A percentile compares a stretch with the other conserved stretches of the same genome.
Evolutionary conservation across 192 early-diverging fungal genomes (phyloP).

Genomic region (Coemansia sp.): DNA sequence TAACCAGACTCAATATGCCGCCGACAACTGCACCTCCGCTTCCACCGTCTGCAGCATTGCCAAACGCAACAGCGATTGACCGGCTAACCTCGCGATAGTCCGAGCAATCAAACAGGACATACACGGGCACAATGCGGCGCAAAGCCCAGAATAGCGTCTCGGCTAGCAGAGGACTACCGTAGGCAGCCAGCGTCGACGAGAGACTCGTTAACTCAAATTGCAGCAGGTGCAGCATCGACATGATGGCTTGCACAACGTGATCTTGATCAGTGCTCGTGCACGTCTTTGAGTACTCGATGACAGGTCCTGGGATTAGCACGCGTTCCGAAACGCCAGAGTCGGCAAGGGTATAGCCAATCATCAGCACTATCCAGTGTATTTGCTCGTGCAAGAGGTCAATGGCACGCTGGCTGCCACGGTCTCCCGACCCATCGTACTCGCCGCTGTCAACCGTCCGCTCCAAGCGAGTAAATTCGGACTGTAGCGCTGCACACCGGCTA

Average conservation of each 20-base stretch:
- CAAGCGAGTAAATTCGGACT: slow-evolving; percentile 21
- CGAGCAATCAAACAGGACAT: slow-evolving; percentile 30
- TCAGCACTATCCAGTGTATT: slow-evolving; percentile 43
- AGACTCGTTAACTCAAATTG: slow-evolving; percentile 40
- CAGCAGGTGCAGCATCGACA: slow-evolving; percentile 33
- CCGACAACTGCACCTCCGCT: slow-evolving; percentile 19
- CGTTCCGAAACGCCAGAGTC: slow-evolving; percentile 47
- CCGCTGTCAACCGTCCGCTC: slow-evolving; percentile 11
- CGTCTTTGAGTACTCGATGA: slow-evolving; percentile 23
- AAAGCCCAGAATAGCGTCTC: slow-evolving; percentile 49
- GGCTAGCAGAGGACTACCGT: slow-evolving; percentile 40
- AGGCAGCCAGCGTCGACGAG: slow-evolving; percentile 14
- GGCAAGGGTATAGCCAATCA: slow-evolving; percentile 40
- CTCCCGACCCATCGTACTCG: neutral
- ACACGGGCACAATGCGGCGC: slow-evolving; percentile 43
- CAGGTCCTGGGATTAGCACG: slow-evolving; percentile 33
- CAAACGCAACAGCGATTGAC: slow-evolving; percentile 35
- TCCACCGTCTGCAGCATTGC: slow-evolving; percentile 19
- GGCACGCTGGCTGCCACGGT: slow-evolving; percentile 17
- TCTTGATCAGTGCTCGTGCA: slow-evolving; percentile 21
- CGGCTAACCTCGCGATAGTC: slow-evolving; percentile 30
- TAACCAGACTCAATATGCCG: slow-evolving; percentile 28
- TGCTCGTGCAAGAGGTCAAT: slow-evolving; percentile 49
- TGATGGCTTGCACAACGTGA: slow-evolving; percentile 31
- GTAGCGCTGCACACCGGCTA: slow-evolving; percentile 34